Conservation (phyloP, 768 basidiomycete species). For the Rhodosporidiobolus odoratus region DNA sequence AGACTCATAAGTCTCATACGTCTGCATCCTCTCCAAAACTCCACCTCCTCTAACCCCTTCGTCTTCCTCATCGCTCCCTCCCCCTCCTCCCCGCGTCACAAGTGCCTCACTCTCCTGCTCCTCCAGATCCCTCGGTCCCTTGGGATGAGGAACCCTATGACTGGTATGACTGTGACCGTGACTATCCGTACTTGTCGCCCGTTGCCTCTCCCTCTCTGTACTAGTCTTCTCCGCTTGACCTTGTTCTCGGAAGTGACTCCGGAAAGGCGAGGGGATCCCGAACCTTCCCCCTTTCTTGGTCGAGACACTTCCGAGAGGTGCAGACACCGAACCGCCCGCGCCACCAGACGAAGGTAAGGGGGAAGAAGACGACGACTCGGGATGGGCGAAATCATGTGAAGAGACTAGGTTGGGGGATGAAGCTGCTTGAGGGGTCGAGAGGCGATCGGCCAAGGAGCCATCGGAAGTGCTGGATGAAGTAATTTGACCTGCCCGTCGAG, state of each 20-base stretch:
- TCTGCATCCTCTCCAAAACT: background rate
- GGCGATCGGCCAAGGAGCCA: background rate
- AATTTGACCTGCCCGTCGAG: background rate
- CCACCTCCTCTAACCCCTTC: background rate
- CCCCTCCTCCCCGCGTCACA: background rate
- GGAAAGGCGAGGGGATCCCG: too few relatives aligned
- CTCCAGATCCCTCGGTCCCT: slow-evolving; percentile 20
- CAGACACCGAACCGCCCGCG: too few relatives aligned
- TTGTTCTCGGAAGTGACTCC: too few relatives aligned
- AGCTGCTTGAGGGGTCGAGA: slow-evolving; percentile 4
- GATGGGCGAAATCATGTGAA: background rate
- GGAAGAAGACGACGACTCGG: too few relatives aligned
- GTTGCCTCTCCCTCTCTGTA: too few relatives aligned
- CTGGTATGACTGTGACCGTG: too few relatives aligned
- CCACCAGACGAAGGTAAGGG: too few relatives aligned
- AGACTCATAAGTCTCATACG: slow-evolving; percentile 24
- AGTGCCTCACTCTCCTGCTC: slow-evolving; percentile 23
- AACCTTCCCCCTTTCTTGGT: too few relatives aligned
- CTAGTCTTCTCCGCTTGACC: too few relatives aligned
- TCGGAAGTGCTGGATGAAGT: background rate
- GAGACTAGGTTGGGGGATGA: background rate
- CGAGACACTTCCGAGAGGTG: too few relatives aligned
- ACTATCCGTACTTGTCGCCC: too few relatives aligned
- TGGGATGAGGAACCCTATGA: slow-evolving; percentile 13
- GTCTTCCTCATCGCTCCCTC: background rate